Evolutionary conservation across 208 protist genomes (phyloP).

Genomic region (Leishmania tarentolae): DNA sequence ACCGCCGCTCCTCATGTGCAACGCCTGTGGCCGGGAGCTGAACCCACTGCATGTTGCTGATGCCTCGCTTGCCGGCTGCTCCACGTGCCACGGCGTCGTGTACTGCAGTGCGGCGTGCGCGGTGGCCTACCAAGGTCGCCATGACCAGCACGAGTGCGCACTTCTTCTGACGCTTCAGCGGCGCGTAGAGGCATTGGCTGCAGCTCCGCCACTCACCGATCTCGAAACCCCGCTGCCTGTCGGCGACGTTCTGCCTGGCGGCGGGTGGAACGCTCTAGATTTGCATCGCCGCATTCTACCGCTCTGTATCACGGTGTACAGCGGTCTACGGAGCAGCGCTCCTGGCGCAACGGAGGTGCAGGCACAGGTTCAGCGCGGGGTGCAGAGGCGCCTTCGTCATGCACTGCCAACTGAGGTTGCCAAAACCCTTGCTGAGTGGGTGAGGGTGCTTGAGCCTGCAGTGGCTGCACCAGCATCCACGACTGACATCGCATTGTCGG

Average conservation of each 20-base stretch:
- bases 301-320: slow-evolving; percentile 40
- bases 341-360: slow-evolving; percentile 27
- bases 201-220: neutral
- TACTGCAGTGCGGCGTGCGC: slow-evolving; percentile 51
- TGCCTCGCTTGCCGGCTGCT: slow-evolving; percentile 19
- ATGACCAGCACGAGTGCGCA: slow-evolving; percentile 44
- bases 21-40: slow-evolving; percentile 16
- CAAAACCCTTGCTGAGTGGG: slow-evolving; percentile 20
- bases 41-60: slow-evolving; percentile 11
- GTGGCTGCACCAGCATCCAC: neutral
- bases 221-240: slow-evolving; percentile 9
- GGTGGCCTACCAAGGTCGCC: slow-evolving; percentile 29
- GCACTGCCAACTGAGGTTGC: slow-evolving; percentile 25
- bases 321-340: slow-evolving; percentile 29
- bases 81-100: slow-evolving; percentile 27
- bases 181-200: slow-evolving; percentile 19
- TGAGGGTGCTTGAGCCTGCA: neutral
- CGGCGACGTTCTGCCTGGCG: slow-evolving; percentile 31
- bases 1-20: slow-evolving; percentile 13
- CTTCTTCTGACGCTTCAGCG: slow-evolving; percentile 25
- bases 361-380: slow-evolving; percentile 21
- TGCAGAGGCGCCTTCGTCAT: slow-evolving; percentile 26
- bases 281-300: slow-evolving; percentile 33
- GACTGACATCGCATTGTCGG: neutral
- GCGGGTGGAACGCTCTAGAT: slow-evolving; percentile 30